Evolutionary conservation across 768 basidiomycete species (phyloP).

Genomic region (Tulasnella sp.): DNA sequence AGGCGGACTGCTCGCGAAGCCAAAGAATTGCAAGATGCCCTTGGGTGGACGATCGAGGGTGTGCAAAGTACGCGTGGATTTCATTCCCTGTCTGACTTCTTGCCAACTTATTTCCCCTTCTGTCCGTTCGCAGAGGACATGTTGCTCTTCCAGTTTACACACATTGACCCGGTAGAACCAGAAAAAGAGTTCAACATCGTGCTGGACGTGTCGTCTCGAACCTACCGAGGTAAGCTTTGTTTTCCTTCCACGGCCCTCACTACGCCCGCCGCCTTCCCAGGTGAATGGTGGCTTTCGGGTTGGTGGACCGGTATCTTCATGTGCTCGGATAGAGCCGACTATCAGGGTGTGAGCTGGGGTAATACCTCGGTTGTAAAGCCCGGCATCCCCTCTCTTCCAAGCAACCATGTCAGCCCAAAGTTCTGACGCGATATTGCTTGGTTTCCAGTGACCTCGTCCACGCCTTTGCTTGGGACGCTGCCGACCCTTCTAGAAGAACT

Average conservation of each 20-base stretch:
- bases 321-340: background rate
- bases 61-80: constrained; percentile 38
- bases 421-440: constrained; percentile 7
- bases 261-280: background rate
- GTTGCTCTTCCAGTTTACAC: constrained; percentile 67
- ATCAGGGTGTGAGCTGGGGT: background rate
- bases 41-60: constrained; percentile 72
- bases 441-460: constrained; percentile 68
- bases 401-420: constrained; percentile 25
- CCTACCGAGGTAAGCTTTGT: constrained; percentile 59
- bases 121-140: constrained; percentile 45
- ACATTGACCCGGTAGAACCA: constrained; percentile 56
- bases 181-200: constrained; percentile 69
- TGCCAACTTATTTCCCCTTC: background rate
- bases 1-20: constrained; percentile 20
- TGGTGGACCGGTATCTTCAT: constrained; percentile 11
- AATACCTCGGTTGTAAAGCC: background rate
- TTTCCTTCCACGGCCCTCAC: background rate
- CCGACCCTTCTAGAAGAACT: constrained; percentile 66
- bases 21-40: constrained; percentile 37
- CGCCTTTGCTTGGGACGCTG: constrained; percentile 63
- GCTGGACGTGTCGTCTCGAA: constrained; percentile 60
- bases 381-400: background rate
- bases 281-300: background rate
- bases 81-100: background rate